Evolutionary conservation across 306 rosid genomes (phyloP), one percentile per base, ranked within the genome.

Genomic region (Phaseolus lunatus): DNA sequence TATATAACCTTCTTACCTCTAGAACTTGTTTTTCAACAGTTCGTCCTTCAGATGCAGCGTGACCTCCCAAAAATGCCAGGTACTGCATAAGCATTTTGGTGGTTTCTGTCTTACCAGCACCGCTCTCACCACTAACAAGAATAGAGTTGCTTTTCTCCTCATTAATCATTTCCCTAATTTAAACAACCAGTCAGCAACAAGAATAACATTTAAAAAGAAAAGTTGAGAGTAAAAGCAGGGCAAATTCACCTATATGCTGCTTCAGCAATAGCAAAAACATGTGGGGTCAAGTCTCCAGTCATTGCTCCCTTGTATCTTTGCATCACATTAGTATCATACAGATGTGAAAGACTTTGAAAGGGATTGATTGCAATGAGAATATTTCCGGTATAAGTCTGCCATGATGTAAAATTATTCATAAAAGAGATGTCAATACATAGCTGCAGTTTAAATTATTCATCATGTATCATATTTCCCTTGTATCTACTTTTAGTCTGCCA

Each of bases 301-400:
- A 78, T 67, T 39, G 84, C 85, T 61, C 96, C 95, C 68, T 84
- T 92, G 88, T 94, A 94, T 52, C 66, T 73, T 83, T 89, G 83
- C 98, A 92, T 94, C 70, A 67, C 79, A 80, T 19, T n/a, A 71
- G 80, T 76, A 76, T 90, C 92, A 81, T 90, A 92, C 49, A 92
- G 79, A 70, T 89, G 81, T 71, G 89, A 54, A 57, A 92, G 90
- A 75, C 74, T 86, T 86, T 87, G 95, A 80, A 92, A 94, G 53
- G 98, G 98, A 86, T 94, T 94, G 84, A 94, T 86, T 29, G 98
- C 95, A 72, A 94, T 94, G 82, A 92, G 97, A 89, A 94, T 92
- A 85, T 92, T 92, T 79, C 98, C 98, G 0, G 96, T 84, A 78
- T 92, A 92, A 67, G 98, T 92, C 98, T 94, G 97, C 83, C 83